Evolutionary conservation across 2,329 filamentous ascomycete species (phyloP).

Genomic region (Microsporum audouinii): DNA sequence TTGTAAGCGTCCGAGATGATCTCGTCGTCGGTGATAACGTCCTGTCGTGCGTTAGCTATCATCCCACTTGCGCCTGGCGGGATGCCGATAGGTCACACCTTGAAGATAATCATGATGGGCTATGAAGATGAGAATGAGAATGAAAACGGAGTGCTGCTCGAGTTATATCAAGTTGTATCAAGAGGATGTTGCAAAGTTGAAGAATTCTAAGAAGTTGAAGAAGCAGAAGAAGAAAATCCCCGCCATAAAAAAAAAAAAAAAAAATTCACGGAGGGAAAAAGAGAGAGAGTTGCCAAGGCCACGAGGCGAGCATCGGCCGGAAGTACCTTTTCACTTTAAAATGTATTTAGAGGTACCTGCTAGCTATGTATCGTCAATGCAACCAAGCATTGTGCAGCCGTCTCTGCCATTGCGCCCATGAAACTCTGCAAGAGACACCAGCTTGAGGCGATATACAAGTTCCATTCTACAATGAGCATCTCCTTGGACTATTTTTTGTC

Average conservation of each 20-base stretch:
- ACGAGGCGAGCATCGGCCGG: background rate
- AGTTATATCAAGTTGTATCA: too few relatives aligned
- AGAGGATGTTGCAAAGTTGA: background rate
- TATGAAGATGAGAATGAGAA: background rate
- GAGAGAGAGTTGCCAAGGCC: background rate
- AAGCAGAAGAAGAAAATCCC: background rate
- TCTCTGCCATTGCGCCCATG: too few relatives aligned
- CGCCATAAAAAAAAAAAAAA: background rate
- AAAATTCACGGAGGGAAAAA: background rate
- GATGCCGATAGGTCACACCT: constrained; percentile 35
- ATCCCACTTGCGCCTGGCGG: constrained; percentile 9
- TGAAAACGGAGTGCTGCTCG: background rate
- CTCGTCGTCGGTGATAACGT: constrained; percentile 83
- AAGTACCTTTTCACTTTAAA: too few relatives aligned
- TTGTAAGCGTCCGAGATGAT: constrained; percentile 92
- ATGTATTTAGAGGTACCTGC: too few relatives aligned
- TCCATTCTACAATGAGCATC: too few relatives aligned
- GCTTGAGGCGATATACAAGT: too few relatives aligned
- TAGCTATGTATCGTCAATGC: too few relatives aligned
- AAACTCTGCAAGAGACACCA: too few relatives aligned
- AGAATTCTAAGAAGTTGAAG: background rate
- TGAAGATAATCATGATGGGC: constrained; percentile 62
- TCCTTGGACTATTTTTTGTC: too few relatives aligned
- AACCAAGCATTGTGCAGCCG: too few relatives aligned
- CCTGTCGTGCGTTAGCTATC: constrained; percentile 43